Percentiles rank a stretch among this genome's conserved stretches.
Conservation (phyloP, 2,329 filamentous ascomycete genomes). For the Calonectria naviculata region DNA sequence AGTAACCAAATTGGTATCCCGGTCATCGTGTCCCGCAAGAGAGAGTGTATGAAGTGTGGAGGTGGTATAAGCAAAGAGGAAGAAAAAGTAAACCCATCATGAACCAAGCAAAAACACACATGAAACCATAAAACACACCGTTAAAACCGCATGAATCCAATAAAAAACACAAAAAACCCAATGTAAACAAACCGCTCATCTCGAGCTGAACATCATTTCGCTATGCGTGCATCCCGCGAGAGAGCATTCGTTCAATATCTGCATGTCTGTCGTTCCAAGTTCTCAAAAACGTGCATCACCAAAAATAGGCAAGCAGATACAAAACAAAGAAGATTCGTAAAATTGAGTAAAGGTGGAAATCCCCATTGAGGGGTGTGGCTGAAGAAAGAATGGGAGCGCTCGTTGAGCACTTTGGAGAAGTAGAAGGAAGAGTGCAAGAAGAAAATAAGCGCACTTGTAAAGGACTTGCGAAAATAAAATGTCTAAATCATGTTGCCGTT, state of each 20-base stretch:
- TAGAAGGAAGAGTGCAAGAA: slow-evolving; percentile 1
- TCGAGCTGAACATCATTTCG: slow-evolving; percentile 41
- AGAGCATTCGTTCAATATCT: slow-evolving; percentile 40
- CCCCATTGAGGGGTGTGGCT: neutral
- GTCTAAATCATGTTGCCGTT: slow-evolving; percentile 80
- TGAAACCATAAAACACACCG: neutral
- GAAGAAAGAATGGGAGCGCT: neutral
- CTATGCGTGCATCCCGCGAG: slow-evolving; percentile 43
- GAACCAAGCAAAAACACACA: neutral
- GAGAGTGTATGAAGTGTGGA: slow-evolving; percentile 17
- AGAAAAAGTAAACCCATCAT: neutral
- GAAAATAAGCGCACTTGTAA: neutral
- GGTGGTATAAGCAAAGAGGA: slow-evolving; percentile 18
- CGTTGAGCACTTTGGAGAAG: slow-evolving; percentile 6
- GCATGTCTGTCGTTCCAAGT: slow-evolving; percentile 36
- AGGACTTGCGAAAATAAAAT: neutral
- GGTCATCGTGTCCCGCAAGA: slow-evolving; percentile 27
- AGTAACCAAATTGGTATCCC: slow-evolving; percentile 40
- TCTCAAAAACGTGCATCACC: slow-evolving; percentile 29
- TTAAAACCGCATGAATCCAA: slow-evolving; percentile 17
- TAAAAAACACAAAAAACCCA: slow-evolving; percentile 28
- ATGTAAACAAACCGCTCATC: slow-evolving; percentile 38
- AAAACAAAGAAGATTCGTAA: slow-evolving; percentile 7
- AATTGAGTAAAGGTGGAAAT: neutral
- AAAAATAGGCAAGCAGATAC: slow-evolving; percentile 16